These are phyloP conservation scores for Mollisia scopiformis DNA, from an alignment of 2,329 filamentous ascomycete genomes.

Conservation along the genomic window DNA sequence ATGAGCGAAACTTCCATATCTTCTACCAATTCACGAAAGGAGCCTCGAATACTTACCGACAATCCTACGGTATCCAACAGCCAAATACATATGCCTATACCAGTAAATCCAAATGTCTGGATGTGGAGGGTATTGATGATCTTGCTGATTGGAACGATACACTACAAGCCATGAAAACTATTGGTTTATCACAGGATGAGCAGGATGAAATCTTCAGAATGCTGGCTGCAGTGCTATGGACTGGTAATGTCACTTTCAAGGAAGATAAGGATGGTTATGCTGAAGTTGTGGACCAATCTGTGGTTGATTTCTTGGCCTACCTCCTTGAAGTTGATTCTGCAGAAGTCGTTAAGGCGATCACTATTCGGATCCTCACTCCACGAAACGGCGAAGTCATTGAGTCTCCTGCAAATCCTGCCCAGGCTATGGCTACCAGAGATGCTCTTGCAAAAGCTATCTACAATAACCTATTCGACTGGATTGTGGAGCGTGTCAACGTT, in stretches of 20 bases:
- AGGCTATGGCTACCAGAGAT: slow-evolving; percentile 85
- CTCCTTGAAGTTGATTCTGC: slow-evolving; percentile 84
- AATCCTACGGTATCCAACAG: slow-evolving; percentile 87
- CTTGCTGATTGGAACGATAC: slow-evolving; percentile 87
- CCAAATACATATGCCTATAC: slow-evolving; percentile 94
- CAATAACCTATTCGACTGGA: slow-evolving; percentile 98
- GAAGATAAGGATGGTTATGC: slow-evolving; percentile 93
- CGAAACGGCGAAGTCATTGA: slow-evolving; percentile 69
- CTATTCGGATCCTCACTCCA: slow-evolving; percentile 79
- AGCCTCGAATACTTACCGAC: slow-evolving; percentile 82
- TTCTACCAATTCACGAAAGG: slow-evolving; percentile 99
- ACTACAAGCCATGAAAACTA: slow-evolving; percentile 90
- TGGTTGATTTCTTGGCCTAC: slow-evolving; percentile 94
- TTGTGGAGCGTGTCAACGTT: slow-evolving; percentile 87
- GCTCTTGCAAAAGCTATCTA: slow-evolving; percentile 96
- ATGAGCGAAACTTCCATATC: slow-evolving; percentile 98
- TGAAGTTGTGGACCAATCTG: slow-evolving; percentile 82
- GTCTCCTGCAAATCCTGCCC: slow-evolving; percentile 82
- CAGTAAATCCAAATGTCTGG: slow-evolving; percentile 89
- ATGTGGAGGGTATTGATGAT: slow-evolving; percentile 94
- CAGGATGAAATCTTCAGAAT: slow-evolving; percentile 98
- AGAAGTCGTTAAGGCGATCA: slow-evolving; percentile 84
- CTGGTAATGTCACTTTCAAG: slow-evolving; percentile 88
- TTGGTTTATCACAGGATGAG: slow-evolving; percentile 84
- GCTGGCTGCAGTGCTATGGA: slow-evolving; percentile 88